Evolutionary conservation across 2,329 filamentous ascomycete species (phyloP), one percentile per base, ranked within the genome.

Genomic region (Fusarium liriodendri): DNA sequence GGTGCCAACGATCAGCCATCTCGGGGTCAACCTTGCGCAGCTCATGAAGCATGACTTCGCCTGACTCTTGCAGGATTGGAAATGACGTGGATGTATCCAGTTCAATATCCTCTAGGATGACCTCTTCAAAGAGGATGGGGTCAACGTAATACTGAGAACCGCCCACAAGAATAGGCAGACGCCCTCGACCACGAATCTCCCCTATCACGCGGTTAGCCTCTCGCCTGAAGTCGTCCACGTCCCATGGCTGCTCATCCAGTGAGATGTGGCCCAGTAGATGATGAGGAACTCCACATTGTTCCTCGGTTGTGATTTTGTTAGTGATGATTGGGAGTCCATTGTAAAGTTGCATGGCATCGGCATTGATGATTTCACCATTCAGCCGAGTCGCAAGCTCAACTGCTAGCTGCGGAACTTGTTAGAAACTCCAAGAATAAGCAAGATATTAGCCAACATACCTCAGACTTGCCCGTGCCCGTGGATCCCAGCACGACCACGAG

Each of bases 281-380:
- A 80, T 99, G 97, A 5, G 93, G 93, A 13, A 99, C 87, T 11
- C 93, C 94, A 70, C 92, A 89, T 78, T 91, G 92, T 81, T 98
- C 96, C 22, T 91, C 87, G 1, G 80, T 62, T 0, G 94, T 90
- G 67, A 98, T 93, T 81, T 98, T 97, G 82, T 99, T 99, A 29
- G 97, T 99, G 76, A 98, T 96, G 73, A 98, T 92, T 6, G 97
- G 95, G 50, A 99, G 86, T 4, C 97, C 97, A 62, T 90, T 89
- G 82, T 99, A 99, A 84, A 99, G 91, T 82, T 99, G 97, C 95
- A 99, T 98, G 42, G 97, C 97, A 86, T 99, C 97, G 55, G 94
- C 94, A 80, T 99, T 99, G 84, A 99, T 95, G 62, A 99, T 90
- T 83, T 99, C 97, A 79, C 97, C 97, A 82, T 97, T 92, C 83